A percentile compares a stretch with the other conserved stretches of the same genome.
phyloP scores from a whole-genome alignment of 2,329 filamentous ascomycete genomes.

The Truncatella angustata region DNA sequence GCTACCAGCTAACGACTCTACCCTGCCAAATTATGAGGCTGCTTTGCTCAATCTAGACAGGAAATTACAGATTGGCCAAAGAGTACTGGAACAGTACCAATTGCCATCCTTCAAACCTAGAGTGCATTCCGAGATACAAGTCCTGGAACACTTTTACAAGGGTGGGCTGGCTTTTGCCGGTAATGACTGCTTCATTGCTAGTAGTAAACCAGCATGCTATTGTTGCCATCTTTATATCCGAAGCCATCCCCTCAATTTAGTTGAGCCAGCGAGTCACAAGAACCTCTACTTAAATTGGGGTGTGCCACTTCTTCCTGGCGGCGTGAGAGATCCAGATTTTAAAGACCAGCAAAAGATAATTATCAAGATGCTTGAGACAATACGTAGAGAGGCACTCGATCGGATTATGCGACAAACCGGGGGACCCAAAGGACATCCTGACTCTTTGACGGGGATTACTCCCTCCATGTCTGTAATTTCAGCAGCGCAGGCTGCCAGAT shows the following conservation, averaged over 20 bases:
- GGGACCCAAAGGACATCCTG: slow-evolving; percentile 15
- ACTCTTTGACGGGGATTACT: slow-evolving; percentile 24
- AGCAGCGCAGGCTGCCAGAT: background rate
- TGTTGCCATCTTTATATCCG: slow-evolving; percentile 45
- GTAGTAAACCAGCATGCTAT: slow-evolving; percentile 51
- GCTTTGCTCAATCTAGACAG: slow-evolving; percentile 26
- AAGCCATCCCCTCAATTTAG: slow-evolving; percentile 33
- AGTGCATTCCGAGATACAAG: slow-evolving; percentile 45
- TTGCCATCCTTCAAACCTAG: slow-evolving; percentile 23
- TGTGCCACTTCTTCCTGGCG: slow-evolving; percentile 15
- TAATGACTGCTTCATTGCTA: slow-evolving; percentile 44
- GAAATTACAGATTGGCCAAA: slow-evolving; percentile 19
- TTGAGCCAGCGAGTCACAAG: slow-evolving; percentile 33
- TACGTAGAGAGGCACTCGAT: slow-evolving; percentile 21
- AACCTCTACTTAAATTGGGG: slow-evolving; percentile 43
- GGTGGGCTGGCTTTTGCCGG: slow-evolving; percentile 31
- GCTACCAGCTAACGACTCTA: slow-evolving; percentile 16
- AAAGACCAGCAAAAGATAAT: slow-evolving; percentile 19
- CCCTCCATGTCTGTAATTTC: background rate
- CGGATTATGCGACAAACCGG: slow-evolving; percentile 18
- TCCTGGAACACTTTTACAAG: slow-evolving; percentile 44
- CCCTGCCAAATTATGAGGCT: slow-evolving; percentile 9
- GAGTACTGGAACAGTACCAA: slow-evolving; percentile 24
- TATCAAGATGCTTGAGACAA: slow-evolving; percentile 21
- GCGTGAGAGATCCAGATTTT: slow-evolving; percentile 13